Evolutionary conservation across 129 eudicot genomes (phyloP).

Genomic region (Chrysanthemum seticuspe): DNA sequence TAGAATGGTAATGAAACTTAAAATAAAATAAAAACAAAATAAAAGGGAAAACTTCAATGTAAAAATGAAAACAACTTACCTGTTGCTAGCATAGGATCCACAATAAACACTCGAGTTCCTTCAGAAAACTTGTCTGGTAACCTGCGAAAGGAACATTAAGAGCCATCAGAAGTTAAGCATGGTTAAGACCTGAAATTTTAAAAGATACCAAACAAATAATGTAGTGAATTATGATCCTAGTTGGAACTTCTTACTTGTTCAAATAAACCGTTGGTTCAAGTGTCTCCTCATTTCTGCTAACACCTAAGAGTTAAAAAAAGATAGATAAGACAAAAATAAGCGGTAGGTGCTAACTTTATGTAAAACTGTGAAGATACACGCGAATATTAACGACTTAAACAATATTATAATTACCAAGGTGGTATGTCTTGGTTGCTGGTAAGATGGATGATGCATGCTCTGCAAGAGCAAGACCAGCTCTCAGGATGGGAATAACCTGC

Average conservation of each 20-base stretch:
- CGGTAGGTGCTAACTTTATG: neutral
- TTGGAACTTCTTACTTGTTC: conserved; percentile 71
- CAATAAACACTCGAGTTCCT: conserved; percentile 76
- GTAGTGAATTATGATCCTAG: conserved; percentile 3
- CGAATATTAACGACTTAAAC: neutral
- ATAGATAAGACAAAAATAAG: conserved; percentile 1
- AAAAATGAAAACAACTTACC: conserved; percentile 34
- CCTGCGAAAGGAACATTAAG: conserved; percentile 39
- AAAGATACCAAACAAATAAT: neutral
- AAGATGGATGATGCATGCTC: conserved; percentile 82
- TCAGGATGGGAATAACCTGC: conserved; percentile 88
- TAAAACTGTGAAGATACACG: neutral
- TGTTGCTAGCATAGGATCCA: conserved; percentile 99
- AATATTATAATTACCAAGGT: conserved; percentile 58
- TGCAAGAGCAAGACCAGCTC: conserved; percentile 99
- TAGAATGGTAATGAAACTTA: neutral
- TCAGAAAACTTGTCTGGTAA: conserved; percentile 74
- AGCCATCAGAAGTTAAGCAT: conserved; percentile 8
- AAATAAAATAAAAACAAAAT: too few relatives aligned
- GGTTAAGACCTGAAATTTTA: neutral
- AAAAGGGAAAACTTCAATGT: neutral
- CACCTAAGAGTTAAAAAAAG: conserved; percentile 41
- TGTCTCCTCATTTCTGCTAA: conserved; percentile 87
- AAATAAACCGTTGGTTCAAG: conserved; percentile 81
- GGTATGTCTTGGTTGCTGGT: conserved; percentile 88